A percentile compares a stretch with the other conserved stretches of the same genome.
Evolutionary conservation across 1,284 basidiomycete species (phyloP).

Genomic region (Rhizoctonia solani): DNA sequence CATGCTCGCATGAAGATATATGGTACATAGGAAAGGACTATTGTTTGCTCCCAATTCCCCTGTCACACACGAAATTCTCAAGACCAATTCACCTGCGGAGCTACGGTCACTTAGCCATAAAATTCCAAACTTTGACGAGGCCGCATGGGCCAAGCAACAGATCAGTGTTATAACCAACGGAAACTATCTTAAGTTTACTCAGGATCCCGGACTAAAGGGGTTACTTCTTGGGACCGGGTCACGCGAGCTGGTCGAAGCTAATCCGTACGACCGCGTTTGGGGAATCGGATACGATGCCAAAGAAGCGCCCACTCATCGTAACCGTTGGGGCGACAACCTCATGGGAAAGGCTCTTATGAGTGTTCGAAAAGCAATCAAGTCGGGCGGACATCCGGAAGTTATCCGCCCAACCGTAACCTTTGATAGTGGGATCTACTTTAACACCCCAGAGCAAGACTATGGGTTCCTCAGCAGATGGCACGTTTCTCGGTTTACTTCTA

Average conservation of each 20-base stretch:
- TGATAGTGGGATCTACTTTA: slow-evolving; percentile 25
- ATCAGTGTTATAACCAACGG: slow-evolving; percentile 59
- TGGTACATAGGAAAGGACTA: slow-evolving; percentile 65
- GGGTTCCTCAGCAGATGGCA: slow-evolving; percentile 27
- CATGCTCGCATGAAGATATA: slow-evolving; percentile 48
- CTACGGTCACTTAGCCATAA: slow-evolving; percentile 58
- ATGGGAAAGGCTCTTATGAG: slow-evolving; percentile 46
- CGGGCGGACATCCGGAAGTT: slow-evolving; percentile 20
- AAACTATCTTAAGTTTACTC: slow-evolving; percentile 64
- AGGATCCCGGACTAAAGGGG: slow-evolving; percentile 59
- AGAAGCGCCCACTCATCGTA: slow-evolving; percentile 49
- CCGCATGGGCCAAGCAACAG: slow-evolving; percentile 52
- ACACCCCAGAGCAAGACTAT: slow-evolving; percentile 31
- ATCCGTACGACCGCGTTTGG: slow-evolving; percentile 57
- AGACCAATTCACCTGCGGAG: slow-evolving; percentile 47
- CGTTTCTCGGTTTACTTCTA: slow-evolving; percentile 28
- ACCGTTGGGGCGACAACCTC: slow-evolving; percentile 51
- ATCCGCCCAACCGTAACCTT: slow-evolving; percentile 16
- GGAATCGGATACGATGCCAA: slow-evolving; percentile 60
- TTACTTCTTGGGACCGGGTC: slow-evolving; percentile 55
- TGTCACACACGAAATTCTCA: slow-evolving; percentile 51
- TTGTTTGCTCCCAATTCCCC: slow-evolving; percentile 49
- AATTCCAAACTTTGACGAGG: slow-evolving; percentile 55
- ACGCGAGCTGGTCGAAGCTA: slow-evolving; percentile 58
- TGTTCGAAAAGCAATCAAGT: slow-evolving; percentile 40